phyloP scores from a whole-genome alignment of 129 eudicot genomes.

The Lactuca sativa region DNA sequence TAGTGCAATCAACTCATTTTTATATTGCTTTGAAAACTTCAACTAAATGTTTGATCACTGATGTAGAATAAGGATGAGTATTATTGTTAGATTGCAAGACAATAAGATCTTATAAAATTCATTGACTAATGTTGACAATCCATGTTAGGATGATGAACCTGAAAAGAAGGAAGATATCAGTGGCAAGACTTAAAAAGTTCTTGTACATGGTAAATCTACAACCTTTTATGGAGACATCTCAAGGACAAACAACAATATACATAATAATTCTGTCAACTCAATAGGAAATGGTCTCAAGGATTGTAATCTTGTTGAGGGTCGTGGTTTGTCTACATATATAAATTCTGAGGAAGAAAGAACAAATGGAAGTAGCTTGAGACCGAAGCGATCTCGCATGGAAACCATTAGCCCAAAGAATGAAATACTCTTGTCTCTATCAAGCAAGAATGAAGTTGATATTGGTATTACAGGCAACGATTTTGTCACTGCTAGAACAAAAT shows the following conservation, averaged over 20 bases:
- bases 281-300: slow-evolving; percentile 8
- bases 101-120: slow-evolving; percentile 2
- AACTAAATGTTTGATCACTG: background rate
- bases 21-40: slow-evolving; percentile 12
- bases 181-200: slow-evolving; percentile 47
- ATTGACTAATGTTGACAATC: slow-evolving; percentile 20
- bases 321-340: slow-evolving; percentile 22
- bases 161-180: slow-evolving; percentile 38
- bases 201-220: slow-evolving; percentile 48
- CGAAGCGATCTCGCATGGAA: slow-evolving; percentile 70
- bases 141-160: slow-evolving; percentile 48
- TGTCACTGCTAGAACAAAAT: slow-evolving; percentile 91
- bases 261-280: slow-evolving; percentile 21
- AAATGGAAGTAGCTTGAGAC: slow-evolving; percentile 40
- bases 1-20: slow-evolving; percentile 7
- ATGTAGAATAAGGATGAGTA: slow-evolving; percentile 10
- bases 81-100: slow-evolving; percentile 17
- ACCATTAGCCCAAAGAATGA: slow-evolving; percentile 65
- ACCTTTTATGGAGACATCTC: slow-evolving; percentile 51
- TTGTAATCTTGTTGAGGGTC: slow-evolving; percentile 32
- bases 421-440: slow-evolving; percentile 50
- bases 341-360: slow-evolving; percentile 56
- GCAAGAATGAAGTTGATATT: slow-evolving; percentile 50
- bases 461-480: slow-evolving; percentile 69
- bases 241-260: slow-evolving; percentile 28